These are phyloP conservation scores for Quercus robur DNA, from an alignment of 306 rosid genomes.

Conservation along the genomic window DNA sequence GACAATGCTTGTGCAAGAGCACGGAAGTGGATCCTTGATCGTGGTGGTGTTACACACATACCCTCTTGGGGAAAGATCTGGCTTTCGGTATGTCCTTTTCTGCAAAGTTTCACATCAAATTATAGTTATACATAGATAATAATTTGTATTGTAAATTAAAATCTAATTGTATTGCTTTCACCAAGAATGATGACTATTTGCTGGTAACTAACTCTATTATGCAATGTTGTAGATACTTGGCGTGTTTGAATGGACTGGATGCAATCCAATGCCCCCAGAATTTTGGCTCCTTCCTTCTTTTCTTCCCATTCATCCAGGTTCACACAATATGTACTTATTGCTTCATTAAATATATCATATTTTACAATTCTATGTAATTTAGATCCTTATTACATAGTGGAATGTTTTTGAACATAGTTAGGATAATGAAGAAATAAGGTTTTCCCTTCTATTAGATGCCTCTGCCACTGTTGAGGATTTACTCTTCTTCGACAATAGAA, in stretches of 20 bases:
- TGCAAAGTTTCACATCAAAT: not conserved
- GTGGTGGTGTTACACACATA: slow-evolving; percentile 6
- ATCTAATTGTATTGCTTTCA: too few species aligned
- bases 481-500: not conserved
- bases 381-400: not conserved
- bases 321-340: not conserved
- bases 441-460: not conserved
- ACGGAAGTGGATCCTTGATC: slow-evolving; percentile 10
- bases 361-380: not conserved
- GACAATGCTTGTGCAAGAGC: not conserved
- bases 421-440: not conserved
- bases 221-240: slow-evolving; percentile 41
- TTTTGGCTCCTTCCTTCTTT: slow-evolving; percentile 11
- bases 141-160: too few species aligned
- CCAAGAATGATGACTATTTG: not conserved
- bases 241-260: slow-evolving; percentile 15
- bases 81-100: not conserved
- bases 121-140: too few species aligned
- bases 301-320: slow-evolving; percentile 13
- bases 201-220: not conserved
- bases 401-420: not conserved
- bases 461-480: not conserved
- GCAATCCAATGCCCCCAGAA: slow-evolving; percentile 17
- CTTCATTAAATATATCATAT: too few species aligned
- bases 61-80: slow-evolving; percentile 18